These are phyloP conservation scores for Boletus rufocinnamomeus DNA, from an alignment of 768 basidiomycete species.

Conservation along the genomic window DNA sequence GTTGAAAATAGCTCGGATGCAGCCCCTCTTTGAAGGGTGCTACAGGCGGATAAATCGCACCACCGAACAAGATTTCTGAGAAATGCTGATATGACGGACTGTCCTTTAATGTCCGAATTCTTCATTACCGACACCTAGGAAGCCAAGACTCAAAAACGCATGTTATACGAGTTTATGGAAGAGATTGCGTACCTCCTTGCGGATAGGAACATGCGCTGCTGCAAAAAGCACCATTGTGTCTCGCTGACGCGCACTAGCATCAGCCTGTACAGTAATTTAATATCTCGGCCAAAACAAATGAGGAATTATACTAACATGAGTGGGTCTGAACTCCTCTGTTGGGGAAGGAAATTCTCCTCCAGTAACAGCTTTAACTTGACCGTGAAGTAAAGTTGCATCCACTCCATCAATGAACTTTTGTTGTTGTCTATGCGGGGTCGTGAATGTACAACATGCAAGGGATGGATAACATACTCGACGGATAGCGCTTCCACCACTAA, in stretches of 20 bases:
- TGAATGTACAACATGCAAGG: slow-evolving; percentile 3
- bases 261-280: slow-evolving; percentile 15
- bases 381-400: slow-evolving; percentile 41
- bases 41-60: slow-evolving; percentile 52
- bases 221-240: slow-evolving; percentile 69
- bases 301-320: slow-evolving; percentile 43
- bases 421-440: slow-evolving; percentile 51
- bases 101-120: slow-evolving; percentile 37
- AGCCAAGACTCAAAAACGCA: background rate
- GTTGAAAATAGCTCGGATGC: slow-evolving; percentile 61
- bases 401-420: slow-evolving; percentile 52
- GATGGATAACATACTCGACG: slow-evolving; percentile 55
- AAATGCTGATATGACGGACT: slow-evolving; percentile 51
- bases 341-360: slow-evolving; percentile 51
- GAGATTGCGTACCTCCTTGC: slow-evolving; percentile 56
- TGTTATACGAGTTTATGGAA: background rate
- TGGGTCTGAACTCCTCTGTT: slow-evolving; percentile 45
- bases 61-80: slow-evolving; percentile 59
- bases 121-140: slow-evolving; percentile 43
- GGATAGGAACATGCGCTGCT: slow-evolving; percentile 62
- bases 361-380: slow-evolving; percentile 50
- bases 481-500: slow-evolving; percentile 65
- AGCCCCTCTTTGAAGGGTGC: slow-evolving; percentile 53
- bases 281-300: background rate
- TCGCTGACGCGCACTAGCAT: slow-evolving; percentile 44